Evolutionary conservation across 2,329 filamentous ascomycete species (phyloP), one percentile per base, ranked within the genome.

Genomic region (Diaporthe citriasiana): DNA sequence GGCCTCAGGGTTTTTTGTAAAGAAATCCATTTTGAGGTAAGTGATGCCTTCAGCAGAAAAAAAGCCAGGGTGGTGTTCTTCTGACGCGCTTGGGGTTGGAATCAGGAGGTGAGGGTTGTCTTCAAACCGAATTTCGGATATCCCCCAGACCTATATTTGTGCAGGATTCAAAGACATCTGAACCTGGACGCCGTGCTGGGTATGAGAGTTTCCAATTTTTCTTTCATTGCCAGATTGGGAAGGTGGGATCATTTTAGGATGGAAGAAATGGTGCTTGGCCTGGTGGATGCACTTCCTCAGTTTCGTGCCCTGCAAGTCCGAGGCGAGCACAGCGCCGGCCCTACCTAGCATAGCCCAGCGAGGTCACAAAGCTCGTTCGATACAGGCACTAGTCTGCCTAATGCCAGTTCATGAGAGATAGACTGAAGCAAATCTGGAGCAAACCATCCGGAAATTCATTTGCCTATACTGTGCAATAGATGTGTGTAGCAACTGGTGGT

Each of bases 1-100:
- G 27, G 60, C 60, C 30, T 35, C 42, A 12, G 33, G 38, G 33
- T 71, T 10, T 10, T 60, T 72, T 7, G 25, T 66, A 25, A 72
- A 72, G 35, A 51, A 4, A 5, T 12, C 13, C 70, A 72, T 72
- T 7, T 40, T 53, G 35, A 13, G 47, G 12, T 27, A 4, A 12
- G 47, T 19, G 22, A 27, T n/a, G n/a, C 1, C 15, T 12, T 17
- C 13, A 13, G n/a, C 3, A 13, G 7, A n/a, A 13, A 42, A 42
- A 15, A 2, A 13, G 15, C 12, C 22, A 9, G 3, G 4, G n/a
- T 12, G 0, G 45, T 2, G 27, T 33, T 33, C 10, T 35, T n/a
- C 7, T 22, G 7, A 12, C 25, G 42, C 17, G 30, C 30, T 66
- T 66, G 42, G 10, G 12, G 2, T 15, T 30, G 12, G 6, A 9